Conservation (phyloP, 2,329 filamentous ascomycete species). For the Sclerotinia sclerotiorum region DNA sequence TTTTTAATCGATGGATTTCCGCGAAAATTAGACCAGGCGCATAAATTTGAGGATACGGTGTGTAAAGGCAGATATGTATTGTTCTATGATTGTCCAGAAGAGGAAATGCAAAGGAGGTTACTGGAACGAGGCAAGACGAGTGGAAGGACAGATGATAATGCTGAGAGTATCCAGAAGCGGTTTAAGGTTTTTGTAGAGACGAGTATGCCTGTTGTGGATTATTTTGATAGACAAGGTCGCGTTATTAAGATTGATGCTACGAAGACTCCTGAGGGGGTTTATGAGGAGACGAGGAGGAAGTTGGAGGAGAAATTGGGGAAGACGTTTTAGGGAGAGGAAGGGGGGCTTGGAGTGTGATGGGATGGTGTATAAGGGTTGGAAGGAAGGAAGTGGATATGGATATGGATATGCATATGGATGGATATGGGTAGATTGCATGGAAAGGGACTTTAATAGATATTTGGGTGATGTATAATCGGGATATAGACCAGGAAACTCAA, state of each 20-base stretch:
- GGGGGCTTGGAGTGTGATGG: not conserved
- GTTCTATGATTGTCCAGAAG: slow-evolving; percentile 92
- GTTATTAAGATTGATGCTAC: slow-evolving; percentile 80
- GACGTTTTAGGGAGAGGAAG: slow-evolving; percentile 40
- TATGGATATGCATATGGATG: not conserved
- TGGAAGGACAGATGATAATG: slow-evolving; percentile 89
- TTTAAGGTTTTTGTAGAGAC: slow-evolving; percentile 94
- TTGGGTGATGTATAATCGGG: slow-evolving; percentile 10
- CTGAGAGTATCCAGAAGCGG: slow-evolving; percentile 91
- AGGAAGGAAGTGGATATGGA: not conserved
- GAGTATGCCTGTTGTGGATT: slow-evolving; percentile 93
- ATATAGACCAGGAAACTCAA: slow-evolving; percentile 21
- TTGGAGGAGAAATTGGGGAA: slow-evolving; percentile 52
- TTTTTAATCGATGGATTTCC: slow-evolving; percentile 87
- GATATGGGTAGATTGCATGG: slow-evolving; percentile 4
- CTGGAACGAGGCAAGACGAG: slow-evolving; percentile 39
- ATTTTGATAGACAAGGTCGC: slow-evolving; percentile 72
- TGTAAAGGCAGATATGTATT: slow-evolving; percentile 81
- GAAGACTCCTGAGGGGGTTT: slow-evolving; percentile 62
- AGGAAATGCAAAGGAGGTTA: slow-evolving; percentile 62
- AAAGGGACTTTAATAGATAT: slow-evolving; percentile 16
- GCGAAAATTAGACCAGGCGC: slow-evolving; percentile 93
- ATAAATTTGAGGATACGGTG: slow-evolving; percentile 88
- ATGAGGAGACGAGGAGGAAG: slow-evolving; percentile 52
- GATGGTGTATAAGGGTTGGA: not conserved